A percentile compares a stretch with the other conserved stretches of the same genome.
phyloP scores from a whole-genome alignment of 495 filamentous ascomycete genomes.

The Penicillium daleae region DNA sequence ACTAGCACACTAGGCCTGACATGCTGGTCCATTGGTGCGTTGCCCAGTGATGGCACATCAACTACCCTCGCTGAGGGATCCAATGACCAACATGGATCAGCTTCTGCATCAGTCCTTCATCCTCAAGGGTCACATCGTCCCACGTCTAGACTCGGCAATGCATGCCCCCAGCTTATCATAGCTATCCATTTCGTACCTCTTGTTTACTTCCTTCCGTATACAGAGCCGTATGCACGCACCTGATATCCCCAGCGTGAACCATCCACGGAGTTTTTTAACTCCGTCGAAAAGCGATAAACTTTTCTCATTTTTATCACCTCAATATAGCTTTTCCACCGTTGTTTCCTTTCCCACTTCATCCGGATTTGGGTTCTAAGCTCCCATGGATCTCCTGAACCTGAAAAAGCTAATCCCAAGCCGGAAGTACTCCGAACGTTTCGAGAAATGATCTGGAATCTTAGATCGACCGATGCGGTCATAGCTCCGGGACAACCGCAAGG shows the following conservation, averaged over 20 bases:
- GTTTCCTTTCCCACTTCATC: constrained; percentile 3
- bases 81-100: background rate
- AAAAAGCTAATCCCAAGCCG: constrained; percentile 12
- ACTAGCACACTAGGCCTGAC: background rate
- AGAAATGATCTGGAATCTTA: constrained; percentile 19
- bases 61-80: background rate
- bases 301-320: background rate
- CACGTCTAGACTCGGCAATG: constrained; percentile 2
- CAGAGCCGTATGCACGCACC: background rate
- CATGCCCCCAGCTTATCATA: background rate
- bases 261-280: background rate
- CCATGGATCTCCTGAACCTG: constrained; percentile 14
- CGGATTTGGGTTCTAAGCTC: constrained; percentile 13
- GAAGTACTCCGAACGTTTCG: constrained; percentile 14
- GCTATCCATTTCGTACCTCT: background rate
- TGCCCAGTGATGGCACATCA: background rate
- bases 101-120: background rate
- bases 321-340: background rate
- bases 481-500: constrained; percentile 9
- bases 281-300: background rate
- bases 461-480: constrained; percentile 23
- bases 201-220: background rate
- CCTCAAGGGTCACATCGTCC: background rate
- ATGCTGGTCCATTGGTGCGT: background rate
- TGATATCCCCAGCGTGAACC: background rate